Percentiles rank a stretch among this genome's conserved stretches.
phyloP scores from a whole-genome alignment of 2,329 filamentous ascomycete genomes.

The Fusarium sp. region DNA sequence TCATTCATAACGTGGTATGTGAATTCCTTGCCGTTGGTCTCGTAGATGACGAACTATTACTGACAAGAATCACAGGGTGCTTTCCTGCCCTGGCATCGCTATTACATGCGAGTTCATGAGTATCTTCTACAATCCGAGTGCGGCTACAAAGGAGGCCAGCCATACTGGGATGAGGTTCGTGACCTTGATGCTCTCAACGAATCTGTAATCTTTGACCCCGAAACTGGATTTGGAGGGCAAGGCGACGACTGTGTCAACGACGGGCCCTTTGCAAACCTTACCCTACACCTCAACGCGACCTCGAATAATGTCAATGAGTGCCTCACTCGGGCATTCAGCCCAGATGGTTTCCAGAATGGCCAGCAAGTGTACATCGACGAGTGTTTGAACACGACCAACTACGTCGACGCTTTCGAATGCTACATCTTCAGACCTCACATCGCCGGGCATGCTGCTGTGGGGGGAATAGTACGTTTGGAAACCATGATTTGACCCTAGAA shows the following conservation, averaged over 20 bases:
- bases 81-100: conserved; percentile 20
- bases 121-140: conserved; percentile 15
- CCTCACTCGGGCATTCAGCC: not conserved
- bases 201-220: conserved; percentile 8
- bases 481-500: not conserved
- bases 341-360: conserved; percentile 2
- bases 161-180: conserved; percentile 20
- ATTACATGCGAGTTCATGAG: conserved; percentile 16
- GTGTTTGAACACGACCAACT: conserved; percentile 8
- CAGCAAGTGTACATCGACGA: conserved; percentile 8
- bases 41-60: not conserved
- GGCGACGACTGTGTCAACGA: conserved; percentile 12
- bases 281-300: conserved; percentile 3
- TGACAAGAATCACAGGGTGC: not conserved
- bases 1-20: conserved; percentile 25
- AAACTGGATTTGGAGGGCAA: conserved; percentile 9
- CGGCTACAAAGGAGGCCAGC: conserved; percentile 15
- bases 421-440: conserved; percentile 10
- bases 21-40: not conserved
- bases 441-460: conserved; percentile 14
- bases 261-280: conserved; percentile 16
- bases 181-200: conserved; percentile 4
- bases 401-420: conserved; percentile 17
- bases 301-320: not conserved
- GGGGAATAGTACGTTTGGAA: conserved; percentile 11